Percentiles rank a stretch among this genome's conserved stretches.
Evolutionary conservation across 306 rosid genomes (phyloP).

Genomic region (Inga laurina): DNA sequence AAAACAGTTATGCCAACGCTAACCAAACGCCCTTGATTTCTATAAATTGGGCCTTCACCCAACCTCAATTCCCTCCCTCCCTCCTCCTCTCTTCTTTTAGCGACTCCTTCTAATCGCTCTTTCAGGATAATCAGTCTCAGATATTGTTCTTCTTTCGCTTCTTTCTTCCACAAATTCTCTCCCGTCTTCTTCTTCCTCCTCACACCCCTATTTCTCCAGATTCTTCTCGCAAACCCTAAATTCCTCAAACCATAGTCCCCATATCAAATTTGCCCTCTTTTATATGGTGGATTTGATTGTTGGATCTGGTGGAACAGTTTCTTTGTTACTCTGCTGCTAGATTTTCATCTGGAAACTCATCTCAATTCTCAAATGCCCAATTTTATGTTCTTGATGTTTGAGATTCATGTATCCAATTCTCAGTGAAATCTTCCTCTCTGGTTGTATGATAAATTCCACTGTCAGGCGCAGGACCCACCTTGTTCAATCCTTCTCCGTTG

Average conservation of each 20-base stretch:
- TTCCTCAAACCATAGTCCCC: background rate
- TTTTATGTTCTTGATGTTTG: conserved; percentile 72
- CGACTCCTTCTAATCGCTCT: background rate
- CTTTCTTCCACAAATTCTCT: conserved; percentile 31
- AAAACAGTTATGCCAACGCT: no score
- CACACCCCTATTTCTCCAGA: background rate
- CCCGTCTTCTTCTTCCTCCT: background rate
- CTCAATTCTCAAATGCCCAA: conserved; percentile 55
- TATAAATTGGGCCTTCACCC: conserved; percentile 58
- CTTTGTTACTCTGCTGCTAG: background rate
- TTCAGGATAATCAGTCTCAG: conserved; percentile 2
- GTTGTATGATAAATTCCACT: conserved; percentile 91
- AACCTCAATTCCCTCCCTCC: conserved; percentile 20
- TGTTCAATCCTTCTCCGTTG: conserved; percentile 99
- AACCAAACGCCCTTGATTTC: background rate
- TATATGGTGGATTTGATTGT: conserved; percentile 1
- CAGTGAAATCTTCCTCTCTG: conserved; percentile 71
- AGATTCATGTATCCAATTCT: conserved; percentile 92
- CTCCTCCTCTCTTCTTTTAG: conserved; percentile 28
- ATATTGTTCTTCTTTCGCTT: conserved; percentile 24
- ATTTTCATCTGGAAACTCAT: background rate
- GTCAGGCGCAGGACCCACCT: conserved; percentile 90
- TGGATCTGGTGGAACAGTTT: background rate
- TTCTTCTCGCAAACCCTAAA: background rate
- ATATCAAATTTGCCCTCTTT: background rate